These are phyloP conservation scores for Amanita rubescens DNA, from an alignment of 768 basidiomycete genomes.

Conservation along the genomic window DNA sequence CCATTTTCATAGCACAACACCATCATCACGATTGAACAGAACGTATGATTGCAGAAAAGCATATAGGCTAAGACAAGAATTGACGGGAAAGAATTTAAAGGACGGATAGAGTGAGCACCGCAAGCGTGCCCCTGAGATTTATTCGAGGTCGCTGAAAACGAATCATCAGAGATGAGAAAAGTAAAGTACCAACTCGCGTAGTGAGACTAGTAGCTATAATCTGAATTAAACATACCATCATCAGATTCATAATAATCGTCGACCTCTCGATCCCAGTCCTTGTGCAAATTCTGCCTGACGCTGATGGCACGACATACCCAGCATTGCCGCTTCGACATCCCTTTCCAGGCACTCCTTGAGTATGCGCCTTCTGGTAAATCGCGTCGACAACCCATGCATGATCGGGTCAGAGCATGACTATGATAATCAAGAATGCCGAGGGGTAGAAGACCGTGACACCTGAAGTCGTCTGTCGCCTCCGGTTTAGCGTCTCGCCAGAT, in stretches of 20 bases:
- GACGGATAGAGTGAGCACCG: too few species aligned
- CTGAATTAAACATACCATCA: neutral
- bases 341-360: neutral
- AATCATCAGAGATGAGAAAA: too few species aligned
- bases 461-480: neutral
- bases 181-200: too few species aligned
- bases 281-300: neutral
- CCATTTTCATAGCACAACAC: too few species aligned
- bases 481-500: neutral
- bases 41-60: too few species aligned
- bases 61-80: too few species aligned
- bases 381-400: neutral
- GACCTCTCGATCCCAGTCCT: neutral
- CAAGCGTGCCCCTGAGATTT: too few species aligned
- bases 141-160: too few species aligned
- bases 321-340: neutral
- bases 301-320: neutral
- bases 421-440: neutral
- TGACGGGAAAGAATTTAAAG: too few species aligned
- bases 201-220: neutral
- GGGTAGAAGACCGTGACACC: neutral
- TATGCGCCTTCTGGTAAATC: neutral
- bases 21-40: too few species aligned
- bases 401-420: neutral
- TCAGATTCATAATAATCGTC: neutral